Base-by-base conservation (phyloP, 345 rosid genomes). In the Gossypium raimondii region DNA sequence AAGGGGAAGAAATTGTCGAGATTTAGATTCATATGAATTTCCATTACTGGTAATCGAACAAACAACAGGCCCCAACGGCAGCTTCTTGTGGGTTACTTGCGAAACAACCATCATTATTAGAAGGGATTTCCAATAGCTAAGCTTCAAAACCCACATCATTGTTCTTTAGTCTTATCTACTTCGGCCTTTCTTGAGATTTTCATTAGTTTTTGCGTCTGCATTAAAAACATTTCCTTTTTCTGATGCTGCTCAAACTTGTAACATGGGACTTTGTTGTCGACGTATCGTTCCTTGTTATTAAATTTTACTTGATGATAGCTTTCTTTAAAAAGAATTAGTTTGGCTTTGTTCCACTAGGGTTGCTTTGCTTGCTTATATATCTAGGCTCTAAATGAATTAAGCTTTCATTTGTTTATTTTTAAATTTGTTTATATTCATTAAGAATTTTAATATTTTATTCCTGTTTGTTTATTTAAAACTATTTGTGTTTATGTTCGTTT, bases 91-190 rank as follows among this genome's bases (percentile, higher is more conserved):
- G 77, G 10, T 59, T 45, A 20, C 75, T 51, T 56, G 65, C 56
- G 17, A 57, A 68, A 43, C 77, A 51, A 41, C 74, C 77, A 73
- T 50, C 70, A 8, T 34, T 24, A 22, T 20, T 20, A 9, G 13
- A 17, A 34, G 3, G 2, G 55, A 20, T 5, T 2, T 38, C 7
- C 48, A 71, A 12, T 34, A 34, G 38, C 6, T 34, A 20, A 25
- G 60, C 61, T 67, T 47, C 44, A 18, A 56, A 58, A 13, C 27
- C 34, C 22, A 11, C 68, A 48, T 48, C 2, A 34, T 66, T 70
- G 52, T 57, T 77, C 52, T 29, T 47, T 56, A n/a, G 41, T 38
- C 20, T 20, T 57, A 41, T 12, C 67, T 24, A 60, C 7, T 67
- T 60, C 44, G 74, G 71, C 63, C 22, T 61, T 18, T 73, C 58